phyloP scores from a whole-genome alignment of 148 eudicot genomes.

The Cornus kousa region DNA sequence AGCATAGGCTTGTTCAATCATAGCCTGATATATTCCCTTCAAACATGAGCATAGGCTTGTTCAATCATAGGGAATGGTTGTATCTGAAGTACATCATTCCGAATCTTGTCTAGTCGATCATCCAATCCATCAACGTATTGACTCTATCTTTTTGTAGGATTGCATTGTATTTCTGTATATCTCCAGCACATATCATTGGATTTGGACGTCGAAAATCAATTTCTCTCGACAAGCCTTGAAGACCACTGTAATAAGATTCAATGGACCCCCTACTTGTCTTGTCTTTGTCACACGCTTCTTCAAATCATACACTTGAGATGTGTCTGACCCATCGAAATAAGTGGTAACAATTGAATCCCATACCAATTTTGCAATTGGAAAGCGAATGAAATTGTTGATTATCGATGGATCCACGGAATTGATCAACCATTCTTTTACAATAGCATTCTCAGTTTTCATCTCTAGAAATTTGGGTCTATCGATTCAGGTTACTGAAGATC shows the following conservation, averaged over 20 bases:
- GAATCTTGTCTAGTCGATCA: too few species aligned
- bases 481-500: neutral
- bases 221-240: too few species aligned
- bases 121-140: neutral
- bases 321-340: too few species aligned
- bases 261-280: constrained; percentile 4
- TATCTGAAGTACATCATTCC: too few species aligned
- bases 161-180: neutral
- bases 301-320: neutral
- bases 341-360: neutral
- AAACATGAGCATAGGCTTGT: neutral
- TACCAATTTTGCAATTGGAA: neutral
- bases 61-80: neutral
- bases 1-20: neutral
- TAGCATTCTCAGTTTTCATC: neutral
- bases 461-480: neutral
- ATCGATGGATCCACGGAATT: neutral
- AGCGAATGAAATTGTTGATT: neutral
- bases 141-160: neutral
- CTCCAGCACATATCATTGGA: neutral
- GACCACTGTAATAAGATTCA: neutral
- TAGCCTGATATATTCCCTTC: neutral
- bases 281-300: neutral
- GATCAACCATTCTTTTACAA: constrained; percentile 2
- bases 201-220: neutral